Evolutionary conservation across 768 basidiomycete species (phyloP).

Genomic region (Sporobolomyces phaffii): DNA sequence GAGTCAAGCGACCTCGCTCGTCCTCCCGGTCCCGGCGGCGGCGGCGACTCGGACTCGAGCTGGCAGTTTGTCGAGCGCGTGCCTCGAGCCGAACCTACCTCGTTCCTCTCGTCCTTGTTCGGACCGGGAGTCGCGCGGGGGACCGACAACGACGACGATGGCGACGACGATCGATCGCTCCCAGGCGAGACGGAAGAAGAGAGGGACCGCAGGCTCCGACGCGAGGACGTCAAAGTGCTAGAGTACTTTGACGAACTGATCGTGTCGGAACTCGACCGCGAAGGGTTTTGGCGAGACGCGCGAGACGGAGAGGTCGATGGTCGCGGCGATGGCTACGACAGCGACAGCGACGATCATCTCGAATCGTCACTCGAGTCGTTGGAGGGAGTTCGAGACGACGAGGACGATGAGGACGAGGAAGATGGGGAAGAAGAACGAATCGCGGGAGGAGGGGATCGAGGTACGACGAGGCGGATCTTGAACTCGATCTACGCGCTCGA

Average conservation of each 20-base stretch:
- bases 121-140: too few species aligned
- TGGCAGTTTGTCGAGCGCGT: neutral
- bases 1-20: too few species aligned
- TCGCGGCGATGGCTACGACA: neutral
- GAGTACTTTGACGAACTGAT: constrained; percentile 26
- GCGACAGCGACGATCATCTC: neutral
- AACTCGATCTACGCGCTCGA: constrained; percentile 2
- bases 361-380: too few species aligned
- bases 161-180: neutral
- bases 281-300: constrained; percentile 2
- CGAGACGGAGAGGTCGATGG: neutral
- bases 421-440: neutral
- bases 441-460: neutral
- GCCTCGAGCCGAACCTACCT: neutral
- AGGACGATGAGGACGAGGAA: neutral
- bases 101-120: neutral
- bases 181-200: neutral
- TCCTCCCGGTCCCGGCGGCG: neutral
- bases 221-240: constrained; percentile 17
- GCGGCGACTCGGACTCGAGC: neutral
- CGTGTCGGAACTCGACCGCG: neutral
- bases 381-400: neutral
- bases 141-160: neutral
- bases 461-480: constrained; percentile 3
- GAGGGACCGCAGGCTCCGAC: constrained; percentile 3